Base-by-base conservation (phyloP, 257 asterid genomes). In the Coffea canephora region DNA sequence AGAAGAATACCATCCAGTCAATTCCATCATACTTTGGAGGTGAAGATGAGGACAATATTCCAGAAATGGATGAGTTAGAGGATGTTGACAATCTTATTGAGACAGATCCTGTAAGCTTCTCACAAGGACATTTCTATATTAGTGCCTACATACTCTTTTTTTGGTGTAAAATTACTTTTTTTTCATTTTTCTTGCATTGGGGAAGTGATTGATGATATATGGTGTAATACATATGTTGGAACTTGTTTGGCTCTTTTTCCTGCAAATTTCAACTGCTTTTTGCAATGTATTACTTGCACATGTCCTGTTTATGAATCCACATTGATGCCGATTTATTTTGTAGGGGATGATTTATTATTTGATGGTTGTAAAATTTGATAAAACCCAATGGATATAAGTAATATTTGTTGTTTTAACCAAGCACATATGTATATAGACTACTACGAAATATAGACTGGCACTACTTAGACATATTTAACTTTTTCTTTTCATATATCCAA, bases 1-100 rank as follows among this genome's bases (percentile, higher is more conserved):
- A 90, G 87, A 94, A 86, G 82, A 88, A 86, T 70, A 86, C 88
- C 14, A 86, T 96, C 48, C 95, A 85, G 81, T 85, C 99, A 67
- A 89, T 94, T 55, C 81, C 99, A 15, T 87, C 97, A 52, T 89
- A 94, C 83, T 91, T 94, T 85, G 97, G 98, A 73, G 97, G 91
- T 59, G 97, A 89, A 82, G 99, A 91, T 80, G 99, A 91, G 86
- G 98, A 94, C 79, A 95, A 94, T 27, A 94, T 96, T 84, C 99
- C 98, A 43, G 99, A 94, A 80, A 90, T 94, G 91, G 94, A 83
- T 74, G 99, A 90, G 80, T 90, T 90, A 83, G 98, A 92, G 54
- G 98, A 91, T 67, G 67, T 91, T 55, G 99, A 94, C 83, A 91
- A 92, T 84, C 90, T 94, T 72, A 85, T 89, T 77, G 98, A 92